Percentiles rank a stretch among this genome's conserved stretches.
Evolutionary conservation across 1,284 basidiomycete genomes (phyloP).

Genomic region (Ustilago loliicola): DNA sequence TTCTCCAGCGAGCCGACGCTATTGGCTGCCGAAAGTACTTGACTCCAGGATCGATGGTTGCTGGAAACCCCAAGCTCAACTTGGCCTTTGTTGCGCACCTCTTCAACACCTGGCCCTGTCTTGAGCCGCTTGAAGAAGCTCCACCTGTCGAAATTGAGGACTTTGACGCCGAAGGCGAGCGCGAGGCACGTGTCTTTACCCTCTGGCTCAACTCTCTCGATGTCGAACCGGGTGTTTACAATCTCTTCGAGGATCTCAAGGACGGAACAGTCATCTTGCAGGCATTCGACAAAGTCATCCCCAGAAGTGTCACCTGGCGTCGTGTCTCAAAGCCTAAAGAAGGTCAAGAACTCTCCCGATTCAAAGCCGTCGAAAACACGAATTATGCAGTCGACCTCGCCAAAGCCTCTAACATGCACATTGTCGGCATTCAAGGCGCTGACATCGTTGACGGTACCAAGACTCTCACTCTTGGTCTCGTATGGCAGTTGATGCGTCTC

Average conservation of each 20-base stretch:
- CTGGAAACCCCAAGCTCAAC: constrained; percentile 97
- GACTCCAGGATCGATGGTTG: constrained; percentile 87
- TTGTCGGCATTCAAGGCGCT: constrained; percentile 96
- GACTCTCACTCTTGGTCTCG: constrained; percentile 92
- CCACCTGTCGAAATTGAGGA: constrained; percentile 85
- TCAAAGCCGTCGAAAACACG: constrained; percentile 98
- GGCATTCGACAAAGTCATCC: constrained; percentile 94
- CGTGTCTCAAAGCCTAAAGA: constrained; percentile 92
- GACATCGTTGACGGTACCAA: constrained; percentile 94
- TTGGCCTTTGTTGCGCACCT: constrained; percentile 98
- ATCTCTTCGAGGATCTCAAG: constrained; percentile 94
- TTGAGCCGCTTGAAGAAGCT: constrained; percentile 84
- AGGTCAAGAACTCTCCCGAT: constrained; percentile 84
- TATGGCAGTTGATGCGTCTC: constrained; percentile 96
- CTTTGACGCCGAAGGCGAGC: constrained; percentile 98
- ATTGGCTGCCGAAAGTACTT: constrained; percentile 97
- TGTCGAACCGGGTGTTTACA: constrained; percentile 95
- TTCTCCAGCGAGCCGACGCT: constrained; percentile 90
- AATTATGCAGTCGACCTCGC: constrained; percentile 95
- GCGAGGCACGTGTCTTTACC: constrained; percentile 96
- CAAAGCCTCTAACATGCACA: constrained; percentile 90
- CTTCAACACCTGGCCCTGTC: constrained; percentile 91
- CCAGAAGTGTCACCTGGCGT: constrained; percentile 92
- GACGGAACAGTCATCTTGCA: constrained; percentile 90
- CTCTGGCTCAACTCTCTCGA: constrained; percentile 97